Percentiles rank a stretch among this genome's conserved stretches.
Conservation (phyloP, 2,329 filamentous ascomycete species). For the Pseudocercospora cruenta region DNA sequence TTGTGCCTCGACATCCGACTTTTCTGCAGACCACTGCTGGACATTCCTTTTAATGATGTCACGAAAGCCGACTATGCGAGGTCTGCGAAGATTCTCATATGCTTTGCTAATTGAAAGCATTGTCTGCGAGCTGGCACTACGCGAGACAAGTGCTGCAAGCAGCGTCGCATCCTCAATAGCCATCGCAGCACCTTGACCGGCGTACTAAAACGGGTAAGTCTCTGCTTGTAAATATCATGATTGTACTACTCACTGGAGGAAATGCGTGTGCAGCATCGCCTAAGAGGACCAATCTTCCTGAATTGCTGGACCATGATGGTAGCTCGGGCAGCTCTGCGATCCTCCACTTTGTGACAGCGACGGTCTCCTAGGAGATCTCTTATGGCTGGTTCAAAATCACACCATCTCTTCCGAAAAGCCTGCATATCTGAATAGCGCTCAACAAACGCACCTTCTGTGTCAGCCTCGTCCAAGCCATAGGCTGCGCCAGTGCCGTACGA, state of each 20-base stretch:
- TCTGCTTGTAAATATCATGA: not conserved
- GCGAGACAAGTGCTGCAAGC: conserved; percentile 7
- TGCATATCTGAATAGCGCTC: conserved; percentile 1
- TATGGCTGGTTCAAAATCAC: conserved; percentile 15
- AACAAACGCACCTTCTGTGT: not conserved
- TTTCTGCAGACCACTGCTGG: not conserved
- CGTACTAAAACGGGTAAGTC: not conserved
- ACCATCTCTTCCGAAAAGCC: conserved; percentile 12
- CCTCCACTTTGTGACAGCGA: conserved; percentile 5
- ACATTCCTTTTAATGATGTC: conserved; percentile 14
- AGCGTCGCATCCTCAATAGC: conserved; percentile 18
- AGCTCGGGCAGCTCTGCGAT: conserved; percentile 18
- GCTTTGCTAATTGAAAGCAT: not conserved
- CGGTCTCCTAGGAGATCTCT: conserved; percentile 1
- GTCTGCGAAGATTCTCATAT: conserved; percentile 14
- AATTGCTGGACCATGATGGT: conserved; percentile 13
- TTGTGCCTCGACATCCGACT: not conserved
- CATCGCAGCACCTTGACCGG: conserved; percentile 19
- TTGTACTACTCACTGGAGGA: conserved; percentile 2
- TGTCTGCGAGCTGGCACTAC: not conserved
- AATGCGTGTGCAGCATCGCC: conserved; percentile 20
- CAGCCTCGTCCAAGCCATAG: not conserved
- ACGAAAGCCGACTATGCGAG: conserved; percentile 13
- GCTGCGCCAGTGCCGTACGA: not conserved
- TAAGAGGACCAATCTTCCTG: conserved; percentile 11